Base-by-base conservation (phyloP, 192 early-diverging fungal genomes). In the Rhizophagus clarus region DNA sequence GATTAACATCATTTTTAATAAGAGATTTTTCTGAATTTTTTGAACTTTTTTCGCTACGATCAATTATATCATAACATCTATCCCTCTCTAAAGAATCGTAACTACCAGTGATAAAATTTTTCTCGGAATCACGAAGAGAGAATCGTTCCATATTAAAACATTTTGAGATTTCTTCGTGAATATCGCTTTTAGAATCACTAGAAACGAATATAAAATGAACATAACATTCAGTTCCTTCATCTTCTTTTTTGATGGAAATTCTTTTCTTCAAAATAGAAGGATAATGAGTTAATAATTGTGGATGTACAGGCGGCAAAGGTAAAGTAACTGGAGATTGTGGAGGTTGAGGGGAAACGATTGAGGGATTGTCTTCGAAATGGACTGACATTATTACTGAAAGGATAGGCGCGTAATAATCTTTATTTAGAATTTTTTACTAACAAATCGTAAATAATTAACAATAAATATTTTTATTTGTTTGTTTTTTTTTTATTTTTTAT, bases 131-230 rank as follows among this genome's bases (percentile, higher is more conserved):
- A 20, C 29, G 17, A 7, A 75, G 32, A 4, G 73, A 75, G 34
- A 61, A 75, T 15, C 73, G n/a, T 3, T 75, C 73, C 26, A 75
- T n/a, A 61, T 75, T 11, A 32, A 75, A 75, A 20, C 15, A 37
- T 11, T 75, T 75, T 24, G 47, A 49, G n/a, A 75, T 49, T 61
- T 61, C 73, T 15, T 75, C 73, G 40, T 61, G 40, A 17, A 75
- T 75, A 29, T 75, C 51, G 5, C 8, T 47, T 51, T 60, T 75
- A 17, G 42, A 5, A 45, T 75, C 73, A 31, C 26, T 51, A 14
- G 42, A 8, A 31, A 75, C 73, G 56, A 75, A 75, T 29, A 26
- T 47, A 75, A 75, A 75, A 1, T 45, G 2, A 45, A 45, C 11
- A 20, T 29, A 14, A 66, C 4, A 17, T 6, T 66, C 64, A 56